Evolutionary conservation across 2,329 filamentous ascomycete genomes (phyloP).

Genomic region (Colletotrichum cuscutae): DNA sequence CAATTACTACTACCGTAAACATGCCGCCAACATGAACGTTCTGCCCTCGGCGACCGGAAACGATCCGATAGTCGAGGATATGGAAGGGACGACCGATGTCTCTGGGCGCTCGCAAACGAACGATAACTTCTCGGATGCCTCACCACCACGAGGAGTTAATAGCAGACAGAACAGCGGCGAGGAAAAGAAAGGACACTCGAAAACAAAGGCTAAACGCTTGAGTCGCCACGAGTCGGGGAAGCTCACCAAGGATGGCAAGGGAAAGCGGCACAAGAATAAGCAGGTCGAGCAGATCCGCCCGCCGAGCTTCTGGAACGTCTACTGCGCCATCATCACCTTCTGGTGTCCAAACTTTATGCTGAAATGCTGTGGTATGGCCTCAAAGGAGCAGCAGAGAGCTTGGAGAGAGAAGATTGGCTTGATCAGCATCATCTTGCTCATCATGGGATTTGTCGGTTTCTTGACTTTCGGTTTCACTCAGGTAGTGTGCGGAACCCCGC

Average conservation of each 20-base stretch:
- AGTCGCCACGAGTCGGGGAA: constrained; percentile 66
- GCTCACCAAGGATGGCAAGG: constrained; percentile 70
- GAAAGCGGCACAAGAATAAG: constrained; percentile 48
- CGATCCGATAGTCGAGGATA: constrained; percentile 85
- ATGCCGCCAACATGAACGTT: constrained; percentile 92
- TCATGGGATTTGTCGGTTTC: constrained; percentile 92
- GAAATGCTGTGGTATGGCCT: constrained; percentile 84
- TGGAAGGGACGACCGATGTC: constrained; percentile 71
- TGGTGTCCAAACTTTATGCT: constrained; percentile 91
- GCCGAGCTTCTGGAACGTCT: constrained; percentile 93
- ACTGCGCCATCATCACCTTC: constrained; percentile 93
- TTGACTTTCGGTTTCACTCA: constrained; percentile 96
- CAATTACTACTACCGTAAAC: constrained; percentile 95
- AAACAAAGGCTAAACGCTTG: constrained; percentile 48
- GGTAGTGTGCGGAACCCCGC: constrained; percentile 81
- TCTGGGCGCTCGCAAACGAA: constrained; percentile 54
- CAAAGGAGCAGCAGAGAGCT: constrained; percentile 87
- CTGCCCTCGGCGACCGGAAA: constrained; percentile 92
- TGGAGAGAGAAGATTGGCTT: constrained; percentile 99
- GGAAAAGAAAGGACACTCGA: constrained; percentile 48
- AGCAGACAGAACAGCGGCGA: constrained; percentile 46
- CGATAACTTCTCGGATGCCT: constrained; percentile 56
- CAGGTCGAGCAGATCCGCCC: constrained; percentile 76
- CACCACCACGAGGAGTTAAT: constrained; percentile 44
- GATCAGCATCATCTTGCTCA: constrained; percentile 89